Evolutionary conservation across 441 rosid genomes (phyloP).

Genomic region (Brassica hybrid): DNA sequence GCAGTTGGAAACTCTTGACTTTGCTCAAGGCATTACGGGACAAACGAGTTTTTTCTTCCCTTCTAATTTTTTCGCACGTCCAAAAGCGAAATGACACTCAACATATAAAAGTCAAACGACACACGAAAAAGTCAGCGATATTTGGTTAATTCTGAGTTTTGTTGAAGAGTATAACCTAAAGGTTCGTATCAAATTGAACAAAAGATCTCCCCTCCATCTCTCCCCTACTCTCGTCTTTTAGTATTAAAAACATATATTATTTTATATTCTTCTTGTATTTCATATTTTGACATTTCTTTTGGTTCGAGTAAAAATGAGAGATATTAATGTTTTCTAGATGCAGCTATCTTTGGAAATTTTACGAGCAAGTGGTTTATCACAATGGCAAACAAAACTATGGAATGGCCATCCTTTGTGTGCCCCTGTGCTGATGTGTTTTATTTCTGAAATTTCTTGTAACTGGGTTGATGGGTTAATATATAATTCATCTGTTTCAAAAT

Average conservation of each 20-base stretch:
- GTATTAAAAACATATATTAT: background rate
- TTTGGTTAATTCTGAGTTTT: conserved; percentile 39
- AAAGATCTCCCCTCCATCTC: conserved; percentile 26
- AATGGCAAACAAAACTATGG: background rate
- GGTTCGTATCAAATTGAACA: conserved; percentile 29
- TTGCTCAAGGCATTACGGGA: conserved; percentile 35
- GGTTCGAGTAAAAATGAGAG: conserved; percentile 9
- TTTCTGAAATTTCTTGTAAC: background rate
- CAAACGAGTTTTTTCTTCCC: conserved; percentile 23
- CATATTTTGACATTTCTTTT: conserved; percentile 13
- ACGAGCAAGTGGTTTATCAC: conserved; percentile 18
- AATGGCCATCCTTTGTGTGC: conserved; percentile 8
- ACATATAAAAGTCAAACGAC: conserved; percentile 22
- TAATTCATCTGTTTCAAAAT: too few relatives aligned
- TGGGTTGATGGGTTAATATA: background rate
- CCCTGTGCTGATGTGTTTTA: background rate
- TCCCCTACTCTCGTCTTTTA: background rate
- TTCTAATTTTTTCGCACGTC: conserved; percentile 15
- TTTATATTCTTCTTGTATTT: background rate
- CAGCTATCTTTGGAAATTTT: conserved; percentile 23
- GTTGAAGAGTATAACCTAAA: conserved; percentile 19
- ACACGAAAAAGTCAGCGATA: conserved; percentile 27
- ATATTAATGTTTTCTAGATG: conserved; percentile 17
- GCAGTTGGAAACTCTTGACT: conserved; percentile 43
- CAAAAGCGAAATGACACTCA: conserved; percentile 17